Conservation (phyloP, 2,329 filamentous ascomycete genomes). For the Colletotrichum filicis region DNA sequence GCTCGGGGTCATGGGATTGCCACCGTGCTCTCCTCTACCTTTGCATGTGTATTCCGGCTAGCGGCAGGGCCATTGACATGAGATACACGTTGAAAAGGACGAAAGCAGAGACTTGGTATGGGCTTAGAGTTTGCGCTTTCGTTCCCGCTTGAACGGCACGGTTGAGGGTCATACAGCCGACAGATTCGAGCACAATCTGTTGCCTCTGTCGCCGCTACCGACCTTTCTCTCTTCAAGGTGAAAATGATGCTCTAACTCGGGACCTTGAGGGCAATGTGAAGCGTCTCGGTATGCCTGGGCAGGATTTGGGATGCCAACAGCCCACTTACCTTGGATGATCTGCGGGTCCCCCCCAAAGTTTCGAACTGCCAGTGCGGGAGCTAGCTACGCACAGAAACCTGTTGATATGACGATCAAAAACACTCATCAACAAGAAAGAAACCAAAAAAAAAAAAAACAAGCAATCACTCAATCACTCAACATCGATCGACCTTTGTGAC, state of each 20-base stretch:
- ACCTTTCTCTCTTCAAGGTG: constrained; percentile 1
- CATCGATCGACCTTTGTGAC: not conserved
- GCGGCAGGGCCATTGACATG: constrained; percentile 2
- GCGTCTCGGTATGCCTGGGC: not conserved
- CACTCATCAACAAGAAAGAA: not conserved
- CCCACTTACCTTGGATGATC: constrained; percentile 11
- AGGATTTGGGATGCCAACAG: not conserved
- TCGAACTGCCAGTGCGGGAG: constrained; percentile 28
- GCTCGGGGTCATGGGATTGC: constrained; percentile 16
- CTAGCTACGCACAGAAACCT: constrained; percentile 1
- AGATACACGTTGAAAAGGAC: constrained; percentile 6
- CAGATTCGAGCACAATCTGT: constrained; percentile 14
- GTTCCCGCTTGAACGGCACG: constrained; percentile 34
- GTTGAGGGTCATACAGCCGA: constrained; percentile 29
- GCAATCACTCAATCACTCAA: not conserved
- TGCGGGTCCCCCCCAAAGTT: constrained; percentile 22
- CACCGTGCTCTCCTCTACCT: constrained; percentile 19
- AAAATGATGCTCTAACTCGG: constrained; percentile 15
- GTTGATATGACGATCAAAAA: constrained; percentile 5
- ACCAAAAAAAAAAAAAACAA: not conserved
- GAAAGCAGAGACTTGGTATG: constrained; percentile 15
- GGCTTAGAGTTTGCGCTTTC: constrained; percentile 24
- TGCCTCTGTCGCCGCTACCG: not conserved
- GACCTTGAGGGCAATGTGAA: constrained; percentile 11
- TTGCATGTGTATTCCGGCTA: not conserved